A percentile compares a stretch with the other conserved stretches of the same genome.
phyloP scores from a whole-genome alignment of 106 monocot genomes.

The Acanthochlamys bracteata region DNA sequence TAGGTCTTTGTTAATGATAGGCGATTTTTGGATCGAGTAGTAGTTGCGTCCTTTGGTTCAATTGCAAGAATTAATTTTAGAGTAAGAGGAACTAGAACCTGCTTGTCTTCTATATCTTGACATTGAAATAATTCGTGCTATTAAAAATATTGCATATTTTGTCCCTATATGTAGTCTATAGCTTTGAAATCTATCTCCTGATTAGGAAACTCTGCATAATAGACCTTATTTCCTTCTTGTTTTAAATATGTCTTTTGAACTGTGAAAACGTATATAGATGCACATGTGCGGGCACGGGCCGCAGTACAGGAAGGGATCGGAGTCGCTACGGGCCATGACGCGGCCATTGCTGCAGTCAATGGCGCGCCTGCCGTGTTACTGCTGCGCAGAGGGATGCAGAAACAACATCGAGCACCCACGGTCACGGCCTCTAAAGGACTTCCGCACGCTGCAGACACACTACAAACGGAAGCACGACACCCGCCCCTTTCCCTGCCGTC shows the following conservation, averaged over 20 bases:
- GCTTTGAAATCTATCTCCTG: too few relatives aligned
- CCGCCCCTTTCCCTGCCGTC: constrained; percentile 44
- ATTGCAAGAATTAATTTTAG: too few relatives aligned
- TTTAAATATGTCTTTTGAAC: neutral
- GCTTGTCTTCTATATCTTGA: too few relatives aligned
- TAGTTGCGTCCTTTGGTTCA: too few relatives aligned
- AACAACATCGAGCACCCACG: constrained; percentile 74
- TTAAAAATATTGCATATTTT: too few relatives aligned
- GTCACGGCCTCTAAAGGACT: constrained; percentile 55
- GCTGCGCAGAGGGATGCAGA: constrained; percentile 64
- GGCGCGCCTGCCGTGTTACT: constrained; percentile 65
- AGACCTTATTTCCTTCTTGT: neutral
- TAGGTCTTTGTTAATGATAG: too few relatives aligned
- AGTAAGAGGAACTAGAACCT: too few relatives aligned
- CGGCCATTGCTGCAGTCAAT: constrained; percentile 19
- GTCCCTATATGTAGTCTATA: too few relatives aligned
- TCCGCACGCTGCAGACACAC: constrained; percentile 75
- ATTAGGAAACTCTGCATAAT: too few relatives aligned
- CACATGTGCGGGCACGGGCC: constrained; percentile 86
- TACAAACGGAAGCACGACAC: constrained; percentile 65
- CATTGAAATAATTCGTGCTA: too few relatives aligned
- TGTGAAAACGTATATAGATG: constrained; percentile 33
- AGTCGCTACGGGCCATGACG: constrained; percentile 35
- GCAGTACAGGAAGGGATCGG: constrained; percentile 58
- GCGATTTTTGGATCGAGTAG: too few relatives aligned